These are phyloP conservation scores for Capsella bursapastoris DNA, from an alignment of 345 rosid species.

Conservation along the genomic window DNA sequence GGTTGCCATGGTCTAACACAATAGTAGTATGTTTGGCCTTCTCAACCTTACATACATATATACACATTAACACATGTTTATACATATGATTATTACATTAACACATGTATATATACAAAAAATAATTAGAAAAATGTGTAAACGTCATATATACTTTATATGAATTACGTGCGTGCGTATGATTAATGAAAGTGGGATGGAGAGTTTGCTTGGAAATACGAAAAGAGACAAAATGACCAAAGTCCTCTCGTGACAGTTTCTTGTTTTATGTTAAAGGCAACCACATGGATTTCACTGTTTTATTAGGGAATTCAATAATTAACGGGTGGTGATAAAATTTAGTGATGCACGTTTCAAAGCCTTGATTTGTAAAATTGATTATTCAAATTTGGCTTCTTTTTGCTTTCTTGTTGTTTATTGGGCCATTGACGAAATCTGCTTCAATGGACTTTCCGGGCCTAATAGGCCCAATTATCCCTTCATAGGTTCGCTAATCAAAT, in stretches of 20 bases:
- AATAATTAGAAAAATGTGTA: background rate
- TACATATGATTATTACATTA: background rate
- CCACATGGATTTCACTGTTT: no score
- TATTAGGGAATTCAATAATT: no score
- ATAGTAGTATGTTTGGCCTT: background rate
- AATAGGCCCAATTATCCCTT: background rate
- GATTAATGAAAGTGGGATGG: background rate
- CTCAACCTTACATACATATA: slow-evolving; percentile 1
- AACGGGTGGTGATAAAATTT: no score
- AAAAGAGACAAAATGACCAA: slow-evolving; percentile 35
- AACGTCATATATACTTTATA: background rate
- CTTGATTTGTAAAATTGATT: no score
- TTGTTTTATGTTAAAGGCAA: background rate
- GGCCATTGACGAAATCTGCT: no score
- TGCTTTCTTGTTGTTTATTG: no score
- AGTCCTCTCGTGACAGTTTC: slow-evolving; percentile 34
- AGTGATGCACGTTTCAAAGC: no score
- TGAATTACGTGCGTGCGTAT: slow-evolving; percentile 7
- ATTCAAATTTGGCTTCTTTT: no score
- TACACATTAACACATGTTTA: background rate
- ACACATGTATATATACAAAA: background rate
- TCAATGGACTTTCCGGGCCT: background rate
- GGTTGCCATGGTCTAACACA: slow-evolving; percentile 20
- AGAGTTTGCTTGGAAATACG: slow-evolving; percentile 30
- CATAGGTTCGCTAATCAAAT: background rate